Conservation (phyloP, 768 basidiomycete species). For the Collybiopsis luxurians region DNA sequence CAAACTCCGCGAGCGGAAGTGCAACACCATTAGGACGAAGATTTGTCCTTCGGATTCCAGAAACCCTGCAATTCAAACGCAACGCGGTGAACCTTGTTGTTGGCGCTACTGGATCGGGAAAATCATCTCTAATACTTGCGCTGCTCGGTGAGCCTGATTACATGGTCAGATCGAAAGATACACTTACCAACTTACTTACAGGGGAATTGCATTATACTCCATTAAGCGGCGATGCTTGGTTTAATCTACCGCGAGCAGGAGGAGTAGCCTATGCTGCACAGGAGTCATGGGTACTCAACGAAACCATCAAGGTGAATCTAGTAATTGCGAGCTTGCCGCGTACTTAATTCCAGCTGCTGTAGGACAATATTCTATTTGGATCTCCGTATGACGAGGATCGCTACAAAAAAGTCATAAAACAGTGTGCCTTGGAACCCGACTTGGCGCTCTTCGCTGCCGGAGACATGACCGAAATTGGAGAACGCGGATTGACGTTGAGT, state of each 20-base stretch:
- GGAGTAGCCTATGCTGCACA: conserved; percentile 83
- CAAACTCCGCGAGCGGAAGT: conserved; percentile 23
- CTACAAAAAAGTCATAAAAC: conserved; percentile 73
- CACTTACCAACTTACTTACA: neutral
- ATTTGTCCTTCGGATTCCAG: conserved; percentile 49
- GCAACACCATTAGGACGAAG: conserved; percentile 40
- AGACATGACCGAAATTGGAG: conserved; percentile 67
- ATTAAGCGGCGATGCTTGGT: conserved; percentile 53
- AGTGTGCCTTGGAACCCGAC: conserved; percentile 73
- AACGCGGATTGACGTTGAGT: conserved; percentile 61
- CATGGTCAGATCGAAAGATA: neutral
- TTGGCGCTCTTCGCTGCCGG: conserved; percentile 67
- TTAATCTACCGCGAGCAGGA: conserved; percentile 62
- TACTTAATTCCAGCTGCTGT: no score
- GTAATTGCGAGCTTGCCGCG: neutral
- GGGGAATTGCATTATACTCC: conserved; percentile 63
- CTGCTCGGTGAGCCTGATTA: conserved; percentile 42
- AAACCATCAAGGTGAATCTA: conserved; percentile 57
- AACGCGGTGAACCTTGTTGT: conserved; percentile 56
- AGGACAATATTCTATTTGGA: conserved; percentile 85
- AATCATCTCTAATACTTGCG: conserved; percentile 66
- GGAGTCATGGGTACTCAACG: conserved; percentile 84
- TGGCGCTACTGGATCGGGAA: conserved; percentile 40
- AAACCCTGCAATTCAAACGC: conserved; percentile 51
- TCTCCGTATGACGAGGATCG: conserved; percentile 69